Conservation (phyloP, 2,329 filamentous ascomycete species). For the Dactylellina haptotyla region DNA sequence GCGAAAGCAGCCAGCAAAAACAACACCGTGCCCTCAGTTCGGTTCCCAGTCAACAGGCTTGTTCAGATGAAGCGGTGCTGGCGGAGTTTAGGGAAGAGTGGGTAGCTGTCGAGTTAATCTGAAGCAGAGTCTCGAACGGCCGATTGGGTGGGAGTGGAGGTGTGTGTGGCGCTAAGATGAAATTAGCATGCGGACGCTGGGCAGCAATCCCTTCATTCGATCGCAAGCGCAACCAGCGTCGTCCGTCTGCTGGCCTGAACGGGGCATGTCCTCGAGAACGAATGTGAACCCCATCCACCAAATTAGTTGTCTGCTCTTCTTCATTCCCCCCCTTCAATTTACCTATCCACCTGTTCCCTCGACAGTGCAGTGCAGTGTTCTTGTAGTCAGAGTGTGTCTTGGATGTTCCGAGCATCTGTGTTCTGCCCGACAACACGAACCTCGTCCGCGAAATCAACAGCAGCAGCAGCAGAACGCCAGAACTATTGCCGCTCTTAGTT, state of each 20-base stretch:
- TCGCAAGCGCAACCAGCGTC: slow-evolving; percentile 23
- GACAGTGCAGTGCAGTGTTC: too few species aligned
- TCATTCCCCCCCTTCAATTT: too few species aligned
- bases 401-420: too few species aligned
- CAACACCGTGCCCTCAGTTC: background rate
- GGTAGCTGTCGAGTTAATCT: background rate
- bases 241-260: slow-evolving; percentile 7
- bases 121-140: background rate
- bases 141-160: background rate
- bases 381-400: too few species aligned
- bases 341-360: too few species aligned
- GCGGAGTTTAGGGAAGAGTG: slow-evolving; percentile 35
- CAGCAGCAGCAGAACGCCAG: background rate
- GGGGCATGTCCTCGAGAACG: background rate
- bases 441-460: background rate
- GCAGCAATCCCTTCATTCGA: slow-evolving; percentile 38
- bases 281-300: too few species aligned
- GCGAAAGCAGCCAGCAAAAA: slow-evolving; percentile 28
- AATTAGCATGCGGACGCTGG: slow-evolving; percentile 47
- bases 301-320: too few species aligned
- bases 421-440: too few species aligned
- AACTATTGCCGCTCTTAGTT: background rate
- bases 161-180: slow-evolving; percentile 33
- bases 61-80: background rate
- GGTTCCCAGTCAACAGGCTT: too few species aligned